Conservation (phyloP, 2,329 filamentous ascomycete species). For the Claviceps maximensis region DNA sequence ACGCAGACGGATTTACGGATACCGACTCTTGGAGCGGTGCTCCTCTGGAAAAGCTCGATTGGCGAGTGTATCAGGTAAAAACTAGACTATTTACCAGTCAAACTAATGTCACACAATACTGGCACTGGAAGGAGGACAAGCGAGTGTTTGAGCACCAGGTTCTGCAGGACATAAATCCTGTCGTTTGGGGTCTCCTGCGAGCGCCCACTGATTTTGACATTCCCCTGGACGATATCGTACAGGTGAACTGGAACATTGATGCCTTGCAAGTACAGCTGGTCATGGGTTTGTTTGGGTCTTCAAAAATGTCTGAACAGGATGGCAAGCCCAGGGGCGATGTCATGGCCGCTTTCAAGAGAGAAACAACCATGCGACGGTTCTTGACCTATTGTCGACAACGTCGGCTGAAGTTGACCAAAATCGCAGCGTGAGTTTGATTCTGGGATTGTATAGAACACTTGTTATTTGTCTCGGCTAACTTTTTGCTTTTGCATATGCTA, state of each 20-base stretch:
- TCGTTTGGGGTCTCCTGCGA: constrained; percentile 36
- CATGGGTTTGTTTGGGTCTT: constrained; percentile 18
- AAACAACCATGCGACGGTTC: constrained; percentile 39
- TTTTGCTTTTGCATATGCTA: constrained; percentile 7
- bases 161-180: constrained; percentile 29
- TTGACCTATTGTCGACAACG: constrained; percentile 32
- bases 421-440: constrained; percentile 24
- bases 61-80: constrained; percentile 39
- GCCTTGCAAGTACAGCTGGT: constrained; percentile 29
- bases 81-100: constrained; percentile 32
- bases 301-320: constrained; percentile 13
- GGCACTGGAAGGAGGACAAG: constrained; percentile 33
- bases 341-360: constrained; percentile 38
- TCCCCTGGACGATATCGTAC: constrained; percentile 30
- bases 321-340: constrained; percentile 30
- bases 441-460: neutral
- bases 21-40: constrained; percentile 36
- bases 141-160: constrained; percentile 40
- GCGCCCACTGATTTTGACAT: constrained; percentile 39
- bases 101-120: constrained; percentile 38
- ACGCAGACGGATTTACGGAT: constrained; percentile 32
- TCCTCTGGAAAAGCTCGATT: constrained; percentile 32
- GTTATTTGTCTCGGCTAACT: constrained; percentile 8
- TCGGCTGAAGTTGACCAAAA: constrained; percentile 27
- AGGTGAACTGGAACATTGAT: constrained; percentile 31